Evolutionary conservation across 1,139 yeast species (phyloP).

Genomic region (Yamadazyma dendronema): DNA sequence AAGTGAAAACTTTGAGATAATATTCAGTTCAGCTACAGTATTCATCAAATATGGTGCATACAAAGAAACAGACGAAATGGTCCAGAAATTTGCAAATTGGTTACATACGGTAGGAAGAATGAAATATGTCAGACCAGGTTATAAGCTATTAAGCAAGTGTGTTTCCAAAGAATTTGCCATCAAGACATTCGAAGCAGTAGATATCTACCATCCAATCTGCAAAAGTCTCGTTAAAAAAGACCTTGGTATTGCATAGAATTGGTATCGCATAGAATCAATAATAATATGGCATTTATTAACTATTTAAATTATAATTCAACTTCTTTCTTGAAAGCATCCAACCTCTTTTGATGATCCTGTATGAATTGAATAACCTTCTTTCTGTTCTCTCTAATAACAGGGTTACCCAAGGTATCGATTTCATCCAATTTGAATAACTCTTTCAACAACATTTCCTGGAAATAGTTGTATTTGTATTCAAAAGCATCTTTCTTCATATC

Average conservation of each 20-base stretch:
- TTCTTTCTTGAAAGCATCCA: conserved; percentile 54
- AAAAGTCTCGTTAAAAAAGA: conserved; percentile 36
- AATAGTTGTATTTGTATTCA: conserved; percentile 54
- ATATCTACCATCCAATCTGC: conserved; percentile 42
- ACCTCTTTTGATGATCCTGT: conserved; percentile 57
- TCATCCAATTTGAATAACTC: conserved; percentile 65
- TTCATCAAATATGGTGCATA: conserved; percentile 28
- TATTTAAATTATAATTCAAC: conserved; percentile 12
- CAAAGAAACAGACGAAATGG: conserved; percentile 18
- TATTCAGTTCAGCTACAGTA: conserved; percentile 30
- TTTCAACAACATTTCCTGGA: conserved; percentile 66
- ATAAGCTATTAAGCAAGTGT: conserved; percentile 26
- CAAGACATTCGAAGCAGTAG: conserved; percentile 23
- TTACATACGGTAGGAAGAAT: conserved; percentile 43
- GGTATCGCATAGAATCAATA: conserved; percentile 19
- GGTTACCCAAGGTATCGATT: conserved; percentile 53
- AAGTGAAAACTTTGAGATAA: conserved; percentile 33
- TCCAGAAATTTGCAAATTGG: conserved; percentile 31
- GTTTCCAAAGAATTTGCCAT: conserved; percentile 32
- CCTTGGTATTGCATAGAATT: conserved; percentile 21
- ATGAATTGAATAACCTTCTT: conserved; percentile 58
- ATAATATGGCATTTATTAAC: conserved; percentile 8
- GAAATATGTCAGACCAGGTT: conserved; percentile 46
- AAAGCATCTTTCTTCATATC: conserved; percentile 36
- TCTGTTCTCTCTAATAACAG: conserved; percentile 53